Base-by-base conservation (phyloP, 768 basidiomycete species). In the Suillus subaureus region DNA sequence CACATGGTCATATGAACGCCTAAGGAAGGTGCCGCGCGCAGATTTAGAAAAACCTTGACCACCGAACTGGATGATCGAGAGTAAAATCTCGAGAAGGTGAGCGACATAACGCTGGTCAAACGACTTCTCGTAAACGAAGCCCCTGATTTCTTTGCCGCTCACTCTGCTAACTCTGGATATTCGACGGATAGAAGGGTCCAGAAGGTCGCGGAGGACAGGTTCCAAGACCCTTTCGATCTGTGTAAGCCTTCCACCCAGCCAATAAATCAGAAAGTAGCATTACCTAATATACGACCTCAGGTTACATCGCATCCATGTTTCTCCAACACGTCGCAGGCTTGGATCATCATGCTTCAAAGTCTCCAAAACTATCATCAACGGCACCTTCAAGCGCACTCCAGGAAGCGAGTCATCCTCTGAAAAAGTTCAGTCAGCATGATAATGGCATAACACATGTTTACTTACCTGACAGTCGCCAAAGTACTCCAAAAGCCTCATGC, bases 291-390 rank as follows among this genome's bases (percentile, higher is more conserved):
- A 97, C 2, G 95, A 96, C 74, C 91, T 93, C 37, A 98, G 82
- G 71, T 89, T 94, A 72, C 94, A 95, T 33, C 96, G 86, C 91
- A 99, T 95, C 97, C 97, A 99, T 0, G 95, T 95, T 76, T 99
- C 97, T 16, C 93, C 93, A 39, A 92, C 83, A 13, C 94, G 85
- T 33, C 91, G 88, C 12, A 92, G 76, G 66, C 79, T 79, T 9
- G 94, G 92, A 68, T 94, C 89, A 39, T 90, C 88, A 45, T 83
- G 89, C 70, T 89, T 90, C 57, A 98, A 77, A 0, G 89, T 88
- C 72, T 97, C 95, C 60, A 99, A 78, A 37, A 97, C 88, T 52
- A 89, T 87, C 84, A 95, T 90, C 85, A 98, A 84, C 0, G 97
- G 97, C 2, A 90, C 82, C 71, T 90, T 90, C 72, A 98, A 89